Percentiles rank a stretch among this genome's conserved stretches.
phyloP scores from a whole-genome alignment of 2,329 filamentous ascomycete species.

The Aspergillus candidus region DNA sequence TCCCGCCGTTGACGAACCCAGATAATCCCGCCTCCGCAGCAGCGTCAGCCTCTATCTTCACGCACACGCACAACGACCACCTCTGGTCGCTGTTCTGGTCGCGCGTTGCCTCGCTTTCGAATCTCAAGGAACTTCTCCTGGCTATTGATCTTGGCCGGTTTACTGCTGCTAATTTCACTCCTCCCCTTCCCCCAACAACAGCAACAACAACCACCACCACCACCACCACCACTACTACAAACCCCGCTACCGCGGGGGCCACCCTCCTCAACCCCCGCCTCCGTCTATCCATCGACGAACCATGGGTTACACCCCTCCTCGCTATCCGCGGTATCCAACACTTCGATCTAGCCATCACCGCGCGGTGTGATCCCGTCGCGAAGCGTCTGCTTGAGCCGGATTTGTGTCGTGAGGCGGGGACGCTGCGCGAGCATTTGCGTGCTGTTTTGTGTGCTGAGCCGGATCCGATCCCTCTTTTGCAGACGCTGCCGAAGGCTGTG shows the following conservation, averaged over 20 bases:
- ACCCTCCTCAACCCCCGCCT: constrained; percentile 18
- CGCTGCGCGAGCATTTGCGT: constrained; percentile 22
- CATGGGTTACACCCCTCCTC: constrained; percentile 27
- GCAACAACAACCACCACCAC: too few relatives aligned
- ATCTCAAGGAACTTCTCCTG: constrained; percentile 18
- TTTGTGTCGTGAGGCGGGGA: constrained; percentile 21
- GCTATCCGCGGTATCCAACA: constrained; percentile 21
- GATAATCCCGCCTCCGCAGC: not conserved
- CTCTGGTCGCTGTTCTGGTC: constrained; percentile 30
- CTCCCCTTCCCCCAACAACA: too few relatives aligned
- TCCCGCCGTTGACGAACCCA: constrained; percentile 29
- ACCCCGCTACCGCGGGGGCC: not conserved
- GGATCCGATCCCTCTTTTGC: constrained; percentile 2
- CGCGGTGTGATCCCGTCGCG: constrained; percentile 25
- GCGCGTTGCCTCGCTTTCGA: constrained; percentile 14
- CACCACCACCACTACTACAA: too few relatives aligned
- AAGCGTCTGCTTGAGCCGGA: constrained; percentile 23
- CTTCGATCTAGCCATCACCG: constrained; percentile 32
- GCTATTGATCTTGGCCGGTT: constrained; percentile 30
- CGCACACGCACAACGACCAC: constrained; percentile 32
- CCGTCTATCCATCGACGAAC: constrained; percentile 20
- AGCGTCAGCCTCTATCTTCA: constrained; percentile 23
- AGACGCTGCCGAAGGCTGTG: not conserved
- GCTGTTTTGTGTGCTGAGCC: constrained; percentile 19
- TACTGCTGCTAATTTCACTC: constrained; percentile 1